Conservation (phyloP, 306 rosid genomes). For the Corylus avellana region DNA sequence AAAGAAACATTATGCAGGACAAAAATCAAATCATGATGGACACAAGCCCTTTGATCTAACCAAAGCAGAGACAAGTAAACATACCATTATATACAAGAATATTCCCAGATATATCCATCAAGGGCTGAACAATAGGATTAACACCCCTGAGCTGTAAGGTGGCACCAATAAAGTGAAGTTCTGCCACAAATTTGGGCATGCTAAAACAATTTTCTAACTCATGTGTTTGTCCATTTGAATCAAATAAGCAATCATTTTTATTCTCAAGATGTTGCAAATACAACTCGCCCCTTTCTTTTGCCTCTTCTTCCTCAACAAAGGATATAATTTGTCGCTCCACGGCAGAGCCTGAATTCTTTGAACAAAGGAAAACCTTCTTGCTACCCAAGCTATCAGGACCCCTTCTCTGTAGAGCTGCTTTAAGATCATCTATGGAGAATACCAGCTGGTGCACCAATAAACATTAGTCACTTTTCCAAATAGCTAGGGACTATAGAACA, state of each 20-base stretch:
- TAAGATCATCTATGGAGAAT: constrained; percentile 55
- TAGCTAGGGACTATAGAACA: neutral
- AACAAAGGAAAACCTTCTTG: constrained; percentile 53
- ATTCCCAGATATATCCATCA: constrained; percentile 57
- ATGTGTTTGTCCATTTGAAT: constrained; percentile 9
- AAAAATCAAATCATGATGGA: constrained; percentile 8
- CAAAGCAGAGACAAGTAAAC: neutral
- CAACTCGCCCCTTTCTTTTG: constrained; percentile 1
- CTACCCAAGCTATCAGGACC: constrained; percentile 83
- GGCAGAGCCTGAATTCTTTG: constrained; percentile 1
- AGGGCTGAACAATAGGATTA: constrained; percentile 68
- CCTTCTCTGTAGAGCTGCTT: constrained; percentile 67
- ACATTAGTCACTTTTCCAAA: neutral
- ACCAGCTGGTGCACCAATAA: constrained; percentile 27
- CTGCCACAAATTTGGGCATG: constrained; percentile 26
- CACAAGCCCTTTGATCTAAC: neutral
- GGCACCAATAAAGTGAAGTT: constrained; percentile 69
- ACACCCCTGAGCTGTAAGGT: constrained; percentile 83
- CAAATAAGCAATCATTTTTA: constrained; percentile 7
- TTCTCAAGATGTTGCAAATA: constrained; percentile 10
- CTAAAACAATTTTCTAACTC: constrained; percentile 4
- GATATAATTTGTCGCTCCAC: constrained; percentile 38
- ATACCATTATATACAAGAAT: constrained; percentile 79
- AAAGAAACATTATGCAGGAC: constrained; percentile 4
- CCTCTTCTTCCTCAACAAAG: constrained; percentile 36